Evolutionary conservation across 257 asterid genomes (phyloP), one percentile per base, ranked within the genome.

Genomic region (Leonotis leonurus): DNA sequence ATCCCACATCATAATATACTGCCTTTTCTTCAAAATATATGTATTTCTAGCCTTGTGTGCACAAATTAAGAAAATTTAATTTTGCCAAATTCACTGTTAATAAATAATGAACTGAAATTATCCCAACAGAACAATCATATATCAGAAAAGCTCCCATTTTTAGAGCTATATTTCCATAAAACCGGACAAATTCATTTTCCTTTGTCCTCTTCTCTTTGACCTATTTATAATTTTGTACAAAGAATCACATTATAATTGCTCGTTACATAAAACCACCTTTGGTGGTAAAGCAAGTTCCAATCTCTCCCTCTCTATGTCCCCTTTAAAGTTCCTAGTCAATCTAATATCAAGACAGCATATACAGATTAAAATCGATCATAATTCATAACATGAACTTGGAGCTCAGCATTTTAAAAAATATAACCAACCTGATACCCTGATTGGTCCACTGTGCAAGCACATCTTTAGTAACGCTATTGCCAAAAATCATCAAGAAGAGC

Each of bases 401-500:
- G n/a, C 18, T 30, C 50, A 1, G 61, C 32, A 62, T 50, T 55
- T 36, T 43, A 66, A 55, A 30, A 39, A 37, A 33, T 40, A 44
- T 70, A 80, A 92, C 91, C 95, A 78, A 92, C 99, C 96, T 79
- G 52, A 92, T 87, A 45, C 99, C 99, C 84, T 92, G 99, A 79
- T 92, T 92, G 72, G 85, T 85, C 97, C 99, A 92, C 78, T 89
- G 99, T 3, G 89, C 89, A 69, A 92, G 95, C 61, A 92, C 82
- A 68, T 78, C 95, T 70, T 67, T 76, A 20, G 85, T 83, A 35
- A 92, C 89, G 16, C 56, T 60, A 39, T 70, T 73, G 41, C 99
- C 95, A 53, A 92, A 92, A 54, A 92, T 82, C 84, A 89, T 77
- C 41, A 65, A 71, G 68, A 92, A 92, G 33, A 92, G 84, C 76